A percentile compares a stretch with the other conserved stretches of the same genome.
Conservation (phyloP, 768 basidiomycete species). For the Tricholoma flavovirens region DNA sequence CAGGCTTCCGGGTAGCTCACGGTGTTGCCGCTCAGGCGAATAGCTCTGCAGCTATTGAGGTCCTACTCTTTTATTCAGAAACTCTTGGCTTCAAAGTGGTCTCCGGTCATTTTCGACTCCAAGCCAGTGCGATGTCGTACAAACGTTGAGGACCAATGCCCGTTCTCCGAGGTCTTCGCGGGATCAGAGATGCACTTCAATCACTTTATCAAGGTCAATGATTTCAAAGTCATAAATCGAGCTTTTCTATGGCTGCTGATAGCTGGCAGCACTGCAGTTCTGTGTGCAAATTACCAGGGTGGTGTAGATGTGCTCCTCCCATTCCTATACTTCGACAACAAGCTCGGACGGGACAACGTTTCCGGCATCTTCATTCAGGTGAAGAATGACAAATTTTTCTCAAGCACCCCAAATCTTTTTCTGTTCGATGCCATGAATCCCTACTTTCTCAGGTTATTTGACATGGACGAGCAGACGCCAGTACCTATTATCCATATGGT, state of each 20-base stretch:
- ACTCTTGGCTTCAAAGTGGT: too few species aligned
- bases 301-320: neutral
- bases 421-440: constrained; percentile 21
- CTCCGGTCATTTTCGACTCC: too few species aligned
- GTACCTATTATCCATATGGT: constrained; percentile 11
- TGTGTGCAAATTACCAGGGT: neutral
- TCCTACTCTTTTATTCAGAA: too few species aligned
- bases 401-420: neutral
- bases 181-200: constrained; percentile 16
- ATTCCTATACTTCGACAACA: neutral
- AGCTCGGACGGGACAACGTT: constrained; percentile 11
- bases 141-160: neutral
- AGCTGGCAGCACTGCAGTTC: neutral
- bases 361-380: constrained; percentile 17
- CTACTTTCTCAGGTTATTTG: constrained; percentile 13
- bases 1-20: too few species aligned
- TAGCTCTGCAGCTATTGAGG: too few species aligned
- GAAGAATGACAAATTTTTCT: constrained; percentile 17
- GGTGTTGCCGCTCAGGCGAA: too few species aligned
- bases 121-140: neutral
- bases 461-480: constrained; percentile 2
- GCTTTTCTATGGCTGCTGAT: neutral
- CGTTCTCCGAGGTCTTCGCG: neutral
- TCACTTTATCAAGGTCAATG: constrained; percentile 20
- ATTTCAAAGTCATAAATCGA: constrained; percentile 1